Evolutionary conservation across 768 basidiomycete genomes (phyloP).

Genomic region (Coprinellus aureogranulatus): DNA sequence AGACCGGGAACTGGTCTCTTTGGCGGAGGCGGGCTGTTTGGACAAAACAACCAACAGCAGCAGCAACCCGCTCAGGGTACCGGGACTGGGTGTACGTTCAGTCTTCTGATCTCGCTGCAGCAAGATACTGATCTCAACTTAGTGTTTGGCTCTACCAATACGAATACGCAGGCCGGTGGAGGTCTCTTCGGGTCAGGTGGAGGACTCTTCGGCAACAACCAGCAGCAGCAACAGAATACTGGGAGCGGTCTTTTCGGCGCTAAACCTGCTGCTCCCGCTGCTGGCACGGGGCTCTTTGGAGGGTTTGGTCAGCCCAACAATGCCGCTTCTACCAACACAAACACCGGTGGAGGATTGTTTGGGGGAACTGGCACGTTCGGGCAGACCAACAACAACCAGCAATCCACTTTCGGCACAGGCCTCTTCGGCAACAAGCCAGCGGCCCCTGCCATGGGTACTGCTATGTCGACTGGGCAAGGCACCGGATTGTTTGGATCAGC

Average conservation of each 20-base stretch:
- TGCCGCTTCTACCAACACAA: not conserved
- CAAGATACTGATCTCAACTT: not conserved
- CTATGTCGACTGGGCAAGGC: slow-evolving; percentile 28
- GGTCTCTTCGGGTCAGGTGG: not conserved
- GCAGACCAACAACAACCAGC: slow-evolving; percentile 35
- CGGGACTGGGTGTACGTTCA: slow-evolving; percentile 5
- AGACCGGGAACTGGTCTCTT: not conserved
- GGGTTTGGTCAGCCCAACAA: slow-evolving; percentile 26
- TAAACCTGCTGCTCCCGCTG: slow-evolving; percentile 46
- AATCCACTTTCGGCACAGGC: slow-evolving; percentile 42
- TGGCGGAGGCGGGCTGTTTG: not conserved
- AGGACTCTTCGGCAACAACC: slow-evolving; percentile 10
- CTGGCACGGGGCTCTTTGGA: slow-evolving; percentile 43
- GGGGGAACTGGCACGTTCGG: slow-evolving; percentile 40
- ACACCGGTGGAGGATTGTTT: not conserved
- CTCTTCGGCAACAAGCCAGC: slow-evolving; percentile 52
- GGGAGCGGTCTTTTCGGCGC: slow-evolving; percentile 43
- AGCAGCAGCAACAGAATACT: slow-evolving; percentile 14
- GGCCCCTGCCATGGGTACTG: slow-evolving; percentile 36
- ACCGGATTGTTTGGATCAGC: slow-evolving; percentile 36
- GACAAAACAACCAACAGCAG: slow-evolving; percentile 24
- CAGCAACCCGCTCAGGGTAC: slow-evolving; percentile 33
- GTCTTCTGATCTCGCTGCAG: not conserved
- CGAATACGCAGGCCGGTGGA: not conserved
- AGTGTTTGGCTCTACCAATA: slow-evolving; percentile 13